Percentiles rank a stretch among this genome's conserved stretches.
These are phyloP conservation scores for Penicillium decumbens DNA, from an alignment of 2,329 filamentous ascomycete species.

Conservation along the genomic window DNA sequence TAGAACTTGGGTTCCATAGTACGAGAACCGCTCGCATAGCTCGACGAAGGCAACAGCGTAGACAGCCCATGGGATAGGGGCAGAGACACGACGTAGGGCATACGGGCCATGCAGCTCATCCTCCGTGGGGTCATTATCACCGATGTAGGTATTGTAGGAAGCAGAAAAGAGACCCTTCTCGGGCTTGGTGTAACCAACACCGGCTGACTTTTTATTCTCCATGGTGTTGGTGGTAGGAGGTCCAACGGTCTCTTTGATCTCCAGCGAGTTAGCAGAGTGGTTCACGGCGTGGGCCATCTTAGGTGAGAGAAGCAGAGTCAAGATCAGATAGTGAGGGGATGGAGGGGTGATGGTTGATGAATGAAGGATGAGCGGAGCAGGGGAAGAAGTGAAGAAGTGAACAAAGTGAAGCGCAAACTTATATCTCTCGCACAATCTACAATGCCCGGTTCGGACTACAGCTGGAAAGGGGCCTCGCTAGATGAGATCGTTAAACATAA, in stretches of 20 bases:
- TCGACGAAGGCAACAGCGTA: conserved; percentile 70
- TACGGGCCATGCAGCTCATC: conserved; percentile 26
- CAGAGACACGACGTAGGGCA: conserved; percentile 24
- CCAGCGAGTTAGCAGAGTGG: conserved; percentile 5
- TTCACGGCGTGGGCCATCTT: conserved; percentile 8
- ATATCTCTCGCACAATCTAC: background rate
- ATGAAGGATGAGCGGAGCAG: background rate
- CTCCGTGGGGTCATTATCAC: conserved; percentile 24
- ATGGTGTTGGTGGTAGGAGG: background rate
- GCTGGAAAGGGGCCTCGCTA: background rate
- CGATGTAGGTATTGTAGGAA: conserved; percentile 6
- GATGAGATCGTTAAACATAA: background rate
- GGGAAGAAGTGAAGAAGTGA: background rate
- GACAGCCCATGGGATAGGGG: conserved; percentile 51
- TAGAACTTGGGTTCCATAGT: conserved; percentile 58
- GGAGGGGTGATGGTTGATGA: background rate
- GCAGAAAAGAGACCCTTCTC: conserved; percentile 14
- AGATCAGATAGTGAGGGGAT: background rate
- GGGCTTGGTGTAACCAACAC: conserved; percentile 2
- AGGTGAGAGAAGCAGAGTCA: background rate
- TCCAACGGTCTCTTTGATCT: conserved; percentile 7
- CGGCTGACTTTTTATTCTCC: background rate
- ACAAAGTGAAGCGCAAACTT: background rate
- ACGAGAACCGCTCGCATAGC: conserved; percentile 71
- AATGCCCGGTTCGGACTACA: background rate